These are phyloP conservation scores for Miscanthus lutarioriparius DNA, from an alignment of 176 grass and related monocot genomes.

Conservation along the genomic window DNA sequence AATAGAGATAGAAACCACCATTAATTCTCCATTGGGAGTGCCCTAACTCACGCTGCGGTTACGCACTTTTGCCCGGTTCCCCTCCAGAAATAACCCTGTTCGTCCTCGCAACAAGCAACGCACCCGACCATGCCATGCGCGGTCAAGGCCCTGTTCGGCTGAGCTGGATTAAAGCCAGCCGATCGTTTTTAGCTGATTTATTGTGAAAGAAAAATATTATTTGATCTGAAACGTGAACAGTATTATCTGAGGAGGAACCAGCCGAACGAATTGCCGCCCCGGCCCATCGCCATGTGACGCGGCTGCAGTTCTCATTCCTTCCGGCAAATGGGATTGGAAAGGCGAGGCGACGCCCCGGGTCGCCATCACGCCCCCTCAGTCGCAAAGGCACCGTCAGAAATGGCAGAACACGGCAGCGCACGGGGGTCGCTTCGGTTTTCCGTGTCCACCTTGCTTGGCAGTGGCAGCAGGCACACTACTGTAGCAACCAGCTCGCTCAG, in stretches of 20 bases:
- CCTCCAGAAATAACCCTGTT: not conserved
- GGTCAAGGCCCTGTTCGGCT: no score
- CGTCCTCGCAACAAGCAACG: not conserved
- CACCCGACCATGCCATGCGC: not conserved
- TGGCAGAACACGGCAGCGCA: not conserved
- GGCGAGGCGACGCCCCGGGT: not conserved
- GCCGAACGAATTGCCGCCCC: not conserved
- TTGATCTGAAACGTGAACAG: no score
- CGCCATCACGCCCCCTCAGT: slow-evolving; percentile 5
- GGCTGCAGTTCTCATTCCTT: slow-evolving; percentile 19
- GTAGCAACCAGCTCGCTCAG: not conserved
- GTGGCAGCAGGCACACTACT: not conserved
- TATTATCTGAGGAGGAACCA: no score
- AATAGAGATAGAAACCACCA: no score
- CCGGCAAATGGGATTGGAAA: slow-evolving; percentile 10
- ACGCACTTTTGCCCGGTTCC: not conserved
- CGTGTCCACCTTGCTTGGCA: slow-evolving; percentile 12
- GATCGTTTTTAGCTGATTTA: no score
- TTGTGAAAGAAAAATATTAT: no score
- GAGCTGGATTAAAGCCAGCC: no score
- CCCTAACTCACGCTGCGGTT: slow-evolving; percentile 13
- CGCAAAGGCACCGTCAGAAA: slow-evolving; percentile 29
- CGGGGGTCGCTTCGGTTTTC: slow-evolving; percentile 1
- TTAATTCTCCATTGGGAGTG: no score
- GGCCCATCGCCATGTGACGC: not conserved